Base-by-base conservation (phyloP, 805 yeast species). In the Limtongozyma cylindracea region DNA sequence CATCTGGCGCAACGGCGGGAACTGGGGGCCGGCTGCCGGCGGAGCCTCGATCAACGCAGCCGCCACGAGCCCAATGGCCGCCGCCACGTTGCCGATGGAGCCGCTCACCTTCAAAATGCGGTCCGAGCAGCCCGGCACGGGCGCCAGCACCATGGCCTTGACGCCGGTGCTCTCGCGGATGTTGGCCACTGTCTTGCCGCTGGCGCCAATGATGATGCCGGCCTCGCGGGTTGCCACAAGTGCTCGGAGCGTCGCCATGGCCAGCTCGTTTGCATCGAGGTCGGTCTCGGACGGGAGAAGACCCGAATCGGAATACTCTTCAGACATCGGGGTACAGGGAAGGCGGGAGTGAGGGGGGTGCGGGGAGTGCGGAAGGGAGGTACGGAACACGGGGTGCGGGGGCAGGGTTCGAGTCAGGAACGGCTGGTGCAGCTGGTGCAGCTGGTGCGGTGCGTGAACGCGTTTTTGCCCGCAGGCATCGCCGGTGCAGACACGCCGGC, bases 201-300 rank as follows among this genome's bases (percentile, higher is more conserved):
- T 71, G 31, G 72, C 72, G 24, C 94, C 94, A 33, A 80, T 80
- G 29, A 80, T 63, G 28, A 78, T 73, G 10, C 93, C 93, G 8
- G 91, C 82, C 42, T 80, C 94, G 37, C 70, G 72, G 24, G 80
- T 61, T 3, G 88, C 66, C 11, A 80, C 72, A 14, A 80, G 53
- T 1, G 77, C 59, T 27, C 80, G 31, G 33, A 37, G 43, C 31
- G 18, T 17, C n/a, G n/a, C n/a, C n/a, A n/a, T n/a, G n/a, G n/a
- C n/a, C n/a, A n/a, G n/a, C n/a, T n/a, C n/a, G n/a, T n/a, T n/a
- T n/a, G n/a, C n/a, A n/a, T n/a, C n/a, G n/a, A n/a, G n/a, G n/a
- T n/a, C n/a, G n/a, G n/a, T n/a, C n/a, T n/a, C n/a, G n/a, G n/a
- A n/a, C n/a, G n/a, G n/a, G n/a, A n/a, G n/a, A n/a, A n/a, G n/a